Percentiles rank a stretch among this genome's conserved stretches.
phyloP scores from a whole-genome alignment of 2,329 filamentous ascomycete genomes.

The Hymenoscyphus salicellus region DNA sequence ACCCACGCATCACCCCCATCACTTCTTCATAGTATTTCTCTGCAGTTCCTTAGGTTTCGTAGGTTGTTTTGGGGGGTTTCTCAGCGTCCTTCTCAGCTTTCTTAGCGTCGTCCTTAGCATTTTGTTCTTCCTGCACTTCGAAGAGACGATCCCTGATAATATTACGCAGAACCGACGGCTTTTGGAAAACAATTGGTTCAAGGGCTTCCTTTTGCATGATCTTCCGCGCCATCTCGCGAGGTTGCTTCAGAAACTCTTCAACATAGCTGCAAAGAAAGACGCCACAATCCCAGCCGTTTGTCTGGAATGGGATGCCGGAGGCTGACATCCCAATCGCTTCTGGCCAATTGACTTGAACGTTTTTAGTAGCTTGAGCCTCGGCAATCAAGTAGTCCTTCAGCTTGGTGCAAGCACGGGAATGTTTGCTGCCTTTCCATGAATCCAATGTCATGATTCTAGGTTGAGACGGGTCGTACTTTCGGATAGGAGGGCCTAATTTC shows the following conservation, averaged over 20 bases:
- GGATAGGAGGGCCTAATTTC: background rate
- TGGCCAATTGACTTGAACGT: background rate
- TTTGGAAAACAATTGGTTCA: background rate
- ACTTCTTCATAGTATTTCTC: background rate
- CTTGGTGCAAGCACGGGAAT: conserved; percentile 5
- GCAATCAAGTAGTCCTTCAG: conserved; percentile 1
- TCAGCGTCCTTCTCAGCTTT: no score
- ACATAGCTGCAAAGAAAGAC: conserved; percentile 6
- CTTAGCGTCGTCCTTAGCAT: background rate
- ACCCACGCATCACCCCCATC: no score
- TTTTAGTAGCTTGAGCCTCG: background rate
- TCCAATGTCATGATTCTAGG: conserved; percentile 8
- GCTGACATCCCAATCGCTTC: background rate
- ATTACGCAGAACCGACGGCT: background rate
- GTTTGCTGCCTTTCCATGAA: background rate
- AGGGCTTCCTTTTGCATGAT: conserved; percentile 4
- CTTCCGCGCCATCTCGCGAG: conserved; percentile 2
- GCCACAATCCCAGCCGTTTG: conserved; percentile 7
- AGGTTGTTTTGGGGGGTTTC: no score
- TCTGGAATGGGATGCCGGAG: background rate
- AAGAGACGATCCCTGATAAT: conserved; percentile 2
- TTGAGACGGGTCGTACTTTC: background rate
- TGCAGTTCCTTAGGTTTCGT: no score
- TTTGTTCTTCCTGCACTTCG: background rate
- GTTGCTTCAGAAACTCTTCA: conserved; percentile 6